Conservation (phyloP, 768 basidiomycete species). For the Rhizopogon vesiculosus region DNA sequence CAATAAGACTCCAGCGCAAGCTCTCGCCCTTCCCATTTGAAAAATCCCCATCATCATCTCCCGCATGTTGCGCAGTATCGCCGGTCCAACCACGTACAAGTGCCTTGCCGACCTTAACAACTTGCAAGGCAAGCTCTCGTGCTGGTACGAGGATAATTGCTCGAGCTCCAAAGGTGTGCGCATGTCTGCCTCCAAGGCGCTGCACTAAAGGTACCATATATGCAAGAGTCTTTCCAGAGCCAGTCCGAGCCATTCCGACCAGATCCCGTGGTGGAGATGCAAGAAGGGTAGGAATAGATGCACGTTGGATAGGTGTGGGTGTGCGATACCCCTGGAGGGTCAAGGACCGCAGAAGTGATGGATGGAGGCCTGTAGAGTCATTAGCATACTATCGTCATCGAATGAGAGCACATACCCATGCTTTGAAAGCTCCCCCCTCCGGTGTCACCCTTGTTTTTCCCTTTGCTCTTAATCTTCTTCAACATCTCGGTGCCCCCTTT, state of each 20-base stretch:
- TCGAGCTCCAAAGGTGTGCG: slow-evolving; percentile 75
- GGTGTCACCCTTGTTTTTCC: slow-evolving; percentile 69
- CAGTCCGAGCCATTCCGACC: slow-evolving; percentile 97
- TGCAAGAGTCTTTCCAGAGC: slow-evolving; percentile 95
- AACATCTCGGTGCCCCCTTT: slow-evolving; percentile 73
- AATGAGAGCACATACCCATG: slow-evolving; percentile 63
- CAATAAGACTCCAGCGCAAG: slow-evolving; percentile 89
- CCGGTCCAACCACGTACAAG: slow-evolving; percentile 77
- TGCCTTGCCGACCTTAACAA: slow-evolving; percentile 92
- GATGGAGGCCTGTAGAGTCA: slow-evolving; percentile 61
- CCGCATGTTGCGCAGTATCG: slow-evolving; percentile 63
- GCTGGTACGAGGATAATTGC: slow-evolving; percentile 89
- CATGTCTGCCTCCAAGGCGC: slow-evolving; percentile 77
- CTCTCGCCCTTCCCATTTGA: slow-evolving; percentile 45
- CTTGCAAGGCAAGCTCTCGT: slow-evolving; percentile 90
- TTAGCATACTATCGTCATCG: not conserved
- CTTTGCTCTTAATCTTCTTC: slow-evolving; percentile 73
- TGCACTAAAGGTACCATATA: slow-evolving; percentile 92
- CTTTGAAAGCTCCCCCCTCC: slow-evolving; percentile 95
- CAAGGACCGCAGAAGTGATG: slow-evolving; percentile 77
- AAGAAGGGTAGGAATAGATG: slow-evolving; percentile 82
- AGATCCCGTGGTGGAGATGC: slow-evolving; percentile 84
- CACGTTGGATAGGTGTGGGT: slow-evolving; percentile 94
- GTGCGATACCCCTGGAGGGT: slow-evolving; percentile 91
- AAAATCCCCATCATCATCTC: slow-evolving; percentile 47